Percentiles rank a stretch among this genome's conserved stretches.
Evolutionary conservation across 805 yeast genomes (phyloP).

Genomic region (Yamadazyma kitorensis): DNA sequence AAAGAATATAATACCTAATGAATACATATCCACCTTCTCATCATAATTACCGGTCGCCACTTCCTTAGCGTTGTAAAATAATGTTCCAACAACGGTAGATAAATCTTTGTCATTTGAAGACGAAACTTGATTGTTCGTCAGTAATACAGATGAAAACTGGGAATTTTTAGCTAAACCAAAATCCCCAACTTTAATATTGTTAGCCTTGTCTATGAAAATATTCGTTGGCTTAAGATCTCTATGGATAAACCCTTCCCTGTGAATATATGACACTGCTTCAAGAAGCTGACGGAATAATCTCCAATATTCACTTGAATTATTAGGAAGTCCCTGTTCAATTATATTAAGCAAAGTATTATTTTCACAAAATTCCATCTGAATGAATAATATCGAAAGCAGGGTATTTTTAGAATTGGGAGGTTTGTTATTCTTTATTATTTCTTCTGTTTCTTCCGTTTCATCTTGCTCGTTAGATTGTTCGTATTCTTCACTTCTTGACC

Average conservation of each 20-base stretch:
- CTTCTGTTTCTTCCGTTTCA: conserved; percentile 1
- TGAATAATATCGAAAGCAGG: conserved; percentile 69
- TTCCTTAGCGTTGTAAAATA: conserved; percentile 89
- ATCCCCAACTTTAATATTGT: conserved; percentile 92
- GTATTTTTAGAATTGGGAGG: conserved; percentile 2
- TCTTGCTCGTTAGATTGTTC: conserved; percentile 3
- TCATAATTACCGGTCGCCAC: conserved; percentile 79
- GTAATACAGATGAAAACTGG: conserved; percentile 44
- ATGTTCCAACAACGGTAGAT: conserved; percentile 92
- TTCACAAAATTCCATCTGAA: conserved; percentile 99
- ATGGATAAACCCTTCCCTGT: conserved; percentile 90
- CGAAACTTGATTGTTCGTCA: conserved; percentile 39
- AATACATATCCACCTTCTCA: conserved; percentile 94
- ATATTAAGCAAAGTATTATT: conserved; percentile 85
- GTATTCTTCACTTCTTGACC: conserved; percentile 17
- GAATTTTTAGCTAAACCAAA: conserved; percentile 95
- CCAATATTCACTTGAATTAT: conserved; percentile 82
- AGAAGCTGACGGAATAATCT: conserved; percentile 79
- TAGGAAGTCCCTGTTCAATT: conserved; percentile 68
- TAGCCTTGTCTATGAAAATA: conserved; percentile 86
- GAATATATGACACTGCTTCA: conserved; percentile 89
- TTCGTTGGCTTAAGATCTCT: conserved; percentile 95
- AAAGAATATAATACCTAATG: conserved; percentile 90
- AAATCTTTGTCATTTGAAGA: conserved; percentile 55
- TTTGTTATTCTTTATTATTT: not conserved